Base-by-base conservation (phyloP, 306 rosid genomes). In the Lathyrus tuberosus region DNA sequence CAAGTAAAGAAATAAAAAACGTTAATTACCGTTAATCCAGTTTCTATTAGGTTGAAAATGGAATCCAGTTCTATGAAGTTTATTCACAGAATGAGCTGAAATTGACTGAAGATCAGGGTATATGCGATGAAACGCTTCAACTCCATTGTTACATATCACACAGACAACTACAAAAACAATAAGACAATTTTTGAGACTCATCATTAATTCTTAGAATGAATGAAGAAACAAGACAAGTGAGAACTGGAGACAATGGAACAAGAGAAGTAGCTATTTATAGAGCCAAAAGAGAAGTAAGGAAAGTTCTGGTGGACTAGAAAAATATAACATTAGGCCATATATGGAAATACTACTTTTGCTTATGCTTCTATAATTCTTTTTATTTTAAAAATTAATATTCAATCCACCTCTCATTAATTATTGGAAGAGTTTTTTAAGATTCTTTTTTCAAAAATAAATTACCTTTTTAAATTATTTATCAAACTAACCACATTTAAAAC, bases 21-120 rank as follows among this genome's bases (percentile, higher is more conserved):
- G 24, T 64, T 76, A 62, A 62, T 62, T 42, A 93, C 98, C 97
- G 66, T 94, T 94, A 8, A 90, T 88, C 97, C 97, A 94, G 66
- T 94, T 72, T 3, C 64, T 76, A 24, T 42, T 85, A 65, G 98
- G 97, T 57, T 87, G 98, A 72, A 90, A 94, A 57, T 94, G 98
- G 61, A 40, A 94, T 2, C 78, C 86, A 66, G 97, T 84, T 78
- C 96, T 82, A 66, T 84, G 86, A 9, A 73, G 28, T 31, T 67
- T 80, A 4, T 35, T 71, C 5, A 79, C 72, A 1, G 44, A 14
- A 8, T 11, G 59, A 8, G 70, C 79, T 35, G 72, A 8, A 8
- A 83, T 3, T 48, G 90, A 84, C 67, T 85, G 88, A 56, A 84
- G 82, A 59, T 67, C 49, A 0, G 86, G 83, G 30, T 71, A 80